These are phyloP conservation scores for Fusarium zealandicum DNA, from an alignment of 2,329 filamentous ascomycete species.

Conservation along the genomic window DNA sequence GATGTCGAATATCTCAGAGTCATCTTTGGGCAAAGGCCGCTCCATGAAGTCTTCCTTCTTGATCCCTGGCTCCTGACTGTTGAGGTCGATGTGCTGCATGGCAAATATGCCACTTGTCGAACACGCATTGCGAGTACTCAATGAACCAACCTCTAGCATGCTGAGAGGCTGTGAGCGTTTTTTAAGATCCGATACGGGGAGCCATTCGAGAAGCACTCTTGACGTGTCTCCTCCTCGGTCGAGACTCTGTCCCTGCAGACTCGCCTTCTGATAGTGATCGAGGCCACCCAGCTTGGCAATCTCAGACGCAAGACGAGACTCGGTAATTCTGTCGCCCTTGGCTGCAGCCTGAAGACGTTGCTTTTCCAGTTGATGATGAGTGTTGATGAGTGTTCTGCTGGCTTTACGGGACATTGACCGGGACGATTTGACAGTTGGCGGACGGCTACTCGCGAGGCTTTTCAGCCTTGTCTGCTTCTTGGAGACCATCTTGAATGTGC, in stretches of 20 bases:
- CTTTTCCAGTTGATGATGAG: slow-evolving; percentile 71
- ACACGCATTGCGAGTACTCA: slow-evolving; percentile 86
- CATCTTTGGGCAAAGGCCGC: slow-evolving; percentile 71
- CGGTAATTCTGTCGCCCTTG: slow-evolving; percentile 58
- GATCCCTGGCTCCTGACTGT: slow-evolving; percentile 84
- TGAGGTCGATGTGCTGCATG: slow-evolving; percentile 85
- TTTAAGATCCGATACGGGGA: slow-evolving; percentile 48
- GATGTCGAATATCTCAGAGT: slow-evolving; percentile 78
- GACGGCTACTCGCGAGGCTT: slow-evolving; percentile 59
- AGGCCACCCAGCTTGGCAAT: slow-evolving; percentile 67
- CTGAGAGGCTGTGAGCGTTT: slow-evolving; percentile 51
- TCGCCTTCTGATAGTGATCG: slow-evolving; percentile 70
- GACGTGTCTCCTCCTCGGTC: slow-evolving; percentile 74
- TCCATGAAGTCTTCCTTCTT: slow-evolving; percentile 94
- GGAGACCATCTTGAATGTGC: slow-evolving; percentile 50
- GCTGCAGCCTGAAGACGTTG: slow-evolving; percentile 61
- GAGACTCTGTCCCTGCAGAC: slow-evolving; percentile 70
- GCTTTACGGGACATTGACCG: slow-evolving; percentile 70
- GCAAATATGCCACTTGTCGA: slow-evolving; percentile 75
- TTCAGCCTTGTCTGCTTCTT: slow-evolving; percentile 56
- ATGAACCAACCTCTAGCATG: slow-evolving; percentile 87
- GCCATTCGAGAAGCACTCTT: slow-evolving; percentile 69
- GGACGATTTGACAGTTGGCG: slow-evolving; percentile 59
- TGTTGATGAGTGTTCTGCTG: slow-evolving; percentile 69
- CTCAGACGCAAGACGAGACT: slow-evolving; percentile 58